Evolutionary conservation across 192 early-diverging fungal species (phyloP).

Genomic region (Coemansia sp.): DNA sequence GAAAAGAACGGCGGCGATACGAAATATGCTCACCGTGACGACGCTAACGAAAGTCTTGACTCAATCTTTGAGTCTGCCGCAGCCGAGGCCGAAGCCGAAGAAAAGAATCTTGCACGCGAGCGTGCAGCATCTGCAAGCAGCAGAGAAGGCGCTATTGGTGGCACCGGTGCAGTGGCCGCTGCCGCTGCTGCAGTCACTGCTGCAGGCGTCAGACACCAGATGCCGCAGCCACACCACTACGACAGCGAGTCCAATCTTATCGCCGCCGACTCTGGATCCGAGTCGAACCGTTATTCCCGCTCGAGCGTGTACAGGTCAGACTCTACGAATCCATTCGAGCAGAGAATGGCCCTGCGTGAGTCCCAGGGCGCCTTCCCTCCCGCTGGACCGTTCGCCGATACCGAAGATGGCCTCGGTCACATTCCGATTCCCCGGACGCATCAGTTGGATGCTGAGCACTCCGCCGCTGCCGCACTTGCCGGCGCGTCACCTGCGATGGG

Average conservation of each 20-base stretch:
- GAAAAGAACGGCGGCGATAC: slow-evolving; percentile 13
- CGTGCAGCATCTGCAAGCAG: slow-evolving; percentile 31
- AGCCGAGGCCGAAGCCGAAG: slow-evolving; percentile 45
- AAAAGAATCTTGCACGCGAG: slow-evolving; percentile 38
- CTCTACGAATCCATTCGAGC: slow-evolving; percentile 52
- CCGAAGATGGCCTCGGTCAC: slow-evolving; percentile 28
- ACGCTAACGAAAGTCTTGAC: slow-evolving; percentile 44
- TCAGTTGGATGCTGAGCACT: slow-evolving; percentile 32
- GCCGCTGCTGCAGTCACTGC: slow-evolving; percentile 15
- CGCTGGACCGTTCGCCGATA: slow-evolving; percentile 43
- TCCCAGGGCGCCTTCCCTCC: slow-evolving; percentile 51
- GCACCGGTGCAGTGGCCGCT: slow-evolving; percentile 11
- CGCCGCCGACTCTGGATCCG: slow-evolving; percentile 10
- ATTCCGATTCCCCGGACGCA: slow-evolving; percentile 42
- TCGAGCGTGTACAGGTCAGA: slow-evolving; percentile 38
- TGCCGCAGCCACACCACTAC: slow-evolving; percentile 32
- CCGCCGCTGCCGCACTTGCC: slow-evolving; percentile 34
- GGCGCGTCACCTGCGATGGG: slow-evolving; percentile 7
- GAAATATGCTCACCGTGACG: slow-evolving; percentile 14
- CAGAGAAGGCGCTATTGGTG: slow-evolving; percentile 4
- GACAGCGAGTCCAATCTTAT: slow-evolving; percentile 14
- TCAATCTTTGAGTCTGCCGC: slow-evolving; percentile 52
- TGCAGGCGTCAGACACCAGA: slow-evolving; percentile 4
- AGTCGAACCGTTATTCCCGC: slow-evolving; percentile 19
- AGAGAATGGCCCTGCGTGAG: slow-evolving; percentile 48